phyloP scores from a whole-genome alignment of 2,329 filamentous ascomycete genomes.

The Pseudogymnoascus sp. region DNA sequence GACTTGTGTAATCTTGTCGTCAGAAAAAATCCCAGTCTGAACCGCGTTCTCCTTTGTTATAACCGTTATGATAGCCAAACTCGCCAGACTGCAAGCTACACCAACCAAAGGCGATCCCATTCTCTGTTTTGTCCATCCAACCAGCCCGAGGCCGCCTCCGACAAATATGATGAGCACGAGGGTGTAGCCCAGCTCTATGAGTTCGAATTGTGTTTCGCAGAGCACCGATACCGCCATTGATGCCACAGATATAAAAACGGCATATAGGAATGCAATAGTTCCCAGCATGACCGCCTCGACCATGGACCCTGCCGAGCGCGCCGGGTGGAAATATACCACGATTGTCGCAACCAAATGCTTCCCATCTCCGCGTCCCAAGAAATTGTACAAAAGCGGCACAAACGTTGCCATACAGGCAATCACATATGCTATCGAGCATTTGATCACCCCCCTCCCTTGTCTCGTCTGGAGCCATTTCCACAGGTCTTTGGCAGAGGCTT shows the following conservation, averaged over 20 bases:
- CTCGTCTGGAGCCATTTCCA: conserved; percentile 62
- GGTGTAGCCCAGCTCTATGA: conserved; percentile 66
- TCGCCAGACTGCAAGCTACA: conserved; percentile 76
- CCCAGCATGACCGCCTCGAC: conserved; percentile 75
- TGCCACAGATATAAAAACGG: conserved; percentile 65
- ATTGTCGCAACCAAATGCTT: conserved; percentile 93
- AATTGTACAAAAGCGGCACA: conserved; percentile 60
- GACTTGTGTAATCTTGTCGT: conserved; percentile 73
- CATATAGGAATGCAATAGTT: conserved; percentile 70
- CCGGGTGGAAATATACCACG: conserved; percentile 91
- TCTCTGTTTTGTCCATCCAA: conserved; percentile 80
- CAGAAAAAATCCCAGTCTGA: conserved; percentile 72
- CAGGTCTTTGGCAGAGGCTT: conserved; percentile 33
- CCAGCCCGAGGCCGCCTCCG: conserved; percentile 76
- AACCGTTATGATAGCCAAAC: conserved; percentile 81
- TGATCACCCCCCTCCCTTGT: conserved; percentile 72
- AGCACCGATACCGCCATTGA: conserved; percentile 86
- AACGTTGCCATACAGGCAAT: conserved; percentile 83
- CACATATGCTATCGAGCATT: conserved; percentile 85
- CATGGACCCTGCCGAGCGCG: conserved; percentile 81
- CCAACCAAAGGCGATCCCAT: conserved; percentile 74
- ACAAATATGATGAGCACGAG: conserved; percentile 78
- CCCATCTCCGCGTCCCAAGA: conserved; percentile 77
- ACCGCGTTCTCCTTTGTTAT: conserved; percentile 88
- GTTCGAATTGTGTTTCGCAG: conserved; percentile 59